Evolutionary conservation across 306 rosid species (phyloP).

Genomic region (Biancaea sappan): DNA sequence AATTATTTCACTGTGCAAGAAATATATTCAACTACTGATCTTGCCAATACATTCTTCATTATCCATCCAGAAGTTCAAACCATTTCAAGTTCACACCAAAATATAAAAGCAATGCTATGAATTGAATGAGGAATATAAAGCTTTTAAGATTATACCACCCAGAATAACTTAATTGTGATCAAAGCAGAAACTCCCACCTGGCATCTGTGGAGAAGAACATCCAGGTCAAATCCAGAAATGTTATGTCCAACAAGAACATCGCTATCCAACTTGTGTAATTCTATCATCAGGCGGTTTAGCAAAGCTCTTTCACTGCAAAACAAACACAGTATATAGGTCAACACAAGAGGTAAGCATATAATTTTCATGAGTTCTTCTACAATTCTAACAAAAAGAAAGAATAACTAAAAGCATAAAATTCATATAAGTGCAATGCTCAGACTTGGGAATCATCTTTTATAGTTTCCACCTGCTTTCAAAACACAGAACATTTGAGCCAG

Average conservation of each 20-base stretch:
- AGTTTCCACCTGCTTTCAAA: conserved; percentile 73
- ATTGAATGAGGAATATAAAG: conserved; percentile 3
- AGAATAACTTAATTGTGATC: conserved; percentile 19
- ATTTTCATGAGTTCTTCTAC: conserved; percentile 6
- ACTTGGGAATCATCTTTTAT: conserved; percentile 10
- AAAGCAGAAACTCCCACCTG: conserved; percentile 59
- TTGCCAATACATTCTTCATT: conserved; percentile 23
- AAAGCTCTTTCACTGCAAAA: conserved; percentile 92
- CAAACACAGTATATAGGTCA: conserved; percentile 36
- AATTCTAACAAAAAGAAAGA: conserved; percentile 22
- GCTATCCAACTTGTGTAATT: conserved; percentile 82
- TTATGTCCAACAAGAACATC: conserved; percentile 96
- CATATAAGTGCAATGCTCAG: conserved; percentile 2
- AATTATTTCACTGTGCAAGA: conserved; percentile 1
- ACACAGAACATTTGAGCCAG: conserved; percentile 73
- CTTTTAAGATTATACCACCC: conserved; percentile 5
- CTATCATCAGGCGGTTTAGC: conserved; percentile 77
- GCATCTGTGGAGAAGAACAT: conserved; percentile 88
- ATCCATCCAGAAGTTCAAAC: conserved; percentile 16
- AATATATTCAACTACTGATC: conserved; percentile 20
- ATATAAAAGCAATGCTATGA: conserved; percentile 17
- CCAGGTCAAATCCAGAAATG: conserved; percentile 94
- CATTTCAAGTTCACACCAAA: conserved; percentile 24
- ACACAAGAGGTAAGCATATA: conserved; percentile 27
- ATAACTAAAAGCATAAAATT: conserved; percentile 14